Percentiles rank a stretch among this genome's conserved stretches.
Evolutionary conservation across 345 rosid genomes (phyloP).

Genomic region (Balakata baccata): DNA sequence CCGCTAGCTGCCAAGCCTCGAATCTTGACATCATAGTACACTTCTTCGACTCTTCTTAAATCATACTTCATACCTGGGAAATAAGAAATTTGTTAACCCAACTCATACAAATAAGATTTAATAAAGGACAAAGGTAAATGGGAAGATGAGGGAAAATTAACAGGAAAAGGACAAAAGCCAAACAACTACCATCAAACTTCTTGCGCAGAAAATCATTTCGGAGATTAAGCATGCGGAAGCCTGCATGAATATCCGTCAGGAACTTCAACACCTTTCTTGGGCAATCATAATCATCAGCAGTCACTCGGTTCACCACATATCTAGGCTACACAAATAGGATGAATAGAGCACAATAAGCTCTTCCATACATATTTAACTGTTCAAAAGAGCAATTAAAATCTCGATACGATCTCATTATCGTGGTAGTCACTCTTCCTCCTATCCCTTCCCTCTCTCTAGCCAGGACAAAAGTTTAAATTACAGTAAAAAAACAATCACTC

Average conservation of each 20-base stretch:
- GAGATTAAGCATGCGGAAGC: slow-evolving; percentile 91
- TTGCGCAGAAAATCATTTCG: slow-evolving; percentile 95
- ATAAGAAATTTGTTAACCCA: slow-evolving; percentile 3
- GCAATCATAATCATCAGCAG: slow-evolving; percentile 86
- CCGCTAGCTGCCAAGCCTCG: slow-evolving; percentile 54
- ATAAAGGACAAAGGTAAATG: not conserved
- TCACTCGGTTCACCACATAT: slow-evolving; percentile 86
- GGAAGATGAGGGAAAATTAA: not conserved
- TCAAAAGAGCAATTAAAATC: not conserved
- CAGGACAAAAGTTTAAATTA: not conserved
- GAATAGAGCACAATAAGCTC: not conserved
- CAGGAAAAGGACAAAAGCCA: not conserved
- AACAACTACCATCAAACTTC: slow-evolving; percentile 73
- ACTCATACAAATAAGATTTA: not conserved
- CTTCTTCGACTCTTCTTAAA: slow-evolving; percentile 78
- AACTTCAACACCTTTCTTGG: slow-evolving; percentile 82
- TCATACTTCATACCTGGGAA: slow-evolving; percentile 83
- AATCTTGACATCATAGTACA: slow-evolving; percentile 83
- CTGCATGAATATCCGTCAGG: slow-evolving; percentile 81
- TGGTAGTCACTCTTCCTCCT: not conserved
- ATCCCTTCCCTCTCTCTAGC: not conserved
- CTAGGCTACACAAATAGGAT: slow-evolving; percentile 56
- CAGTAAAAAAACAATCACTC: not conserved
- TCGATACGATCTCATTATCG: not conserved
- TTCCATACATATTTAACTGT: not conserved